These are phyloP conservation scores for Sambucus nigra DNA, from an alignment of 129 eudicot species.

Conservation along the genomic window DNA sequence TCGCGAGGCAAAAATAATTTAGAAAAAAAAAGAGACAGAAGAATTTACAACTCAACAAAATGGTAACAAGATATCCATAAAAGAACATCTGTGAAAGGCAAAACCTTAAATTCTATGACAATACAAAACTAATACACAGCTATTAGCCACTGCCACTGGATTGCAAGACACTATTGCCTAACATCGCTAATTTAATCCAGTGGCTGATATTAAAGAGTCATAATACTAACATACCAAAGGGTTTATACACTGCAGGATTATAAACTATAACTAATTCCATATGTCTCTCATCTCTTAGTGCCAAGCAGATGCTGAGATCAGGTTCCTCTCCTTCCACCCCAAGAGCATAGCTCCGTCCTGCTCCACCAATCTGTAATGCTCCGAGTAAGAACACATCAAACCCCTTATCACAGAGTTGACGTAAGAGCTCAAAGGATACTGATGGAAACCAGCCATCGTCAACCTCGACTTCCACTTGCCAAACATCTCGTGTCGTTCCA, in stretches of 20 bases:
- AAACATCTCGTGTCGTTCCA: slow-evolving; percentile 11
- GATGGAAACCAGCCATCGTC: slow-evolving; percentile 2
- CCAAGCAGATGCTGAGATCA: slow-evolving; percentile 4
- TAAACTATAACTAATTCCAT: slow-evolving; percentile 2
- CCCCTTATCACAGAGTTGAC: slow-evolving; percentile 6
- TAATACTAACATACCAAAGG: not conserved
- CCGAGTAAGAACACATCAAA: not conserved
- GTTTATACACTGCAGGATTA: not conserved
- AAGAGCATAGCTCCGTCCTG: slow-evolving; percentile 7
- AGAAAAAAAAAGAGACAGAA: too few relatives aligned
- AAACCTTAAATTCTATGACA: not conserved
- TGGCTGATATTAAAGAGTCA: not conserved
- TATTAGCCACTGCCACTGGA: not conserved
- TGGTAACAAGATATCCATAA: too few relatives aligned
- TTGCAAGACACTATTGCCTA: not conserved
- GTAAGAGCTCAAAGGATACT: slow-evolving; percentile 5
- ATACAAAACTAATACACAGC: not conserved
- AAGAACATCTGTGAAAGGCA: not conserved
- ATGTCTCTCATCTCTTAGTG: not conserved
- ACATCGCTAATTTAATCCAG: not conserved
- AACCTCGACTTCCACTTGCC: slow-evolving; percentile 15
- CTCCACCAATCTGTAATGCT: slow-evolving; percentile 2
- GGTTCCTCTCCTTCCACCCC: slow-evolving; percentile 13
- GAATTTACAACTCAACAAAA: too few relatives aligned
- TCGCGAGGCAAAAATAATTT: too few relatives aligned